Evolutionary conservation across 768 basidiomycete species (phyloP).

Genomic region (Ramaria sp.): DNA sequence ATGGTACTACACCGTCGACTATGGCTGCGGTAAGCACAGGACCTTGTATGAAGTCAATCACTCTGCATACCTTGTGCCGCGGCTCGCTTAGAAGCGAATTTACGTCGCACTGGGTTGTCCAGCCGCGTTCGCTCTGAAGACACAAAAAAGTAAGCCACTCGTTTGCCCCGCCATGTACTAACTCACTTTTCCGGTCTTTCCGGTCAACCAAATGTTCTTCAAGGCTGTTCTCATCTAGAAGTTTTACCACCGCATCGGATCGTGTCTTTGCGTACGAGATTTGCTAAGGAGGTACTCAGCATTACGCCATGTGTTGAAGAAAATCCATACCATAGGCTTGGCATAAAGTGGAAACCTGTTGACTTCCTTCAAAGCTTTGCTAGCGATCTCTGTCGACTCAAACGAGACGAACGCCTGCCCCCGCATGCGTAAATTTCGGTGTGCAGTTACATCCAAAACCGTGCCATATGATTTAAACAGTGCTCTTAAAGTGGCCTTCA

Average conservation of each 20-base stretch:
- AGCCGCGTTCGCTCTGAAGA: slow-evolving; percentile 65
- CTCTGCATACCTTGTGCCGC: slow-evolving; percentile 60
- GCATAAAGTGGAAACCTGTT: slow-evolving; percentile 90
- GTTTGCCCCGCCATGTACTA: neutral
- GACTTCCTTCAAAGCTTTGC: slow-evolving; percentile 87
- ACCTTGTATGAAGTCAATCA: neutral
- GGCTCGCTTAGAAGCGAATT: slow-evolving; percentile 70
- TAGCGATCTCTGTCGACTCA: slow-evolving; percentile 67
- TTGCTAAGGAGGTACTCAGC: slow-evolving; percentile 47
- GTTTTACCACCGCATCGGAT: slow-evolving; percentile 85
- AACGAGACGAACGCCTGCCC: slow-evolving; percentile 98
- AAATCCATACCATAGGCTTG: slow-evolving; percentile 76
- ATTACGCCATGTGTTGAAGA: neutral
- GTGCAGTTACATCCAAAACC: slow-evolving; percentile 91
- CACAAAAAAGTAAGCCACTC: neutral
- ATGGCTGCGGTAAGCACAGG: slow-evolving; percentile 8
- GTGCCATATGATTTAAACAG: slow-evolving; percentile 92
- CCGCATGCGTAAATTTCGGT: slow-evolving; percentile 90
- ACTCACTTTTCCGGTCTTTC: slow-evolving; percentile 77
- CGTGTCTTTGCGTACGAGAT: slow-evolving; percentile 84
- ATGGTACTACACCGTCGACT: slow-evolving; percentile 59
- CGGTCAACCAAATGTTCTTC: slow-evolving; percentile 69
- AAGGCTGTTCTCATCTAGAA: slow-evolving; percentile 50
- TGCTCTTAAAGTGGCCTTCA: slow-evolving; percentile 78
- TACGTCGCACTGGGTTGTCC: slow-evolving; percentile 83